Base-by-base conservation (phyloP, 2,329 filamentous ascomycete species). In the Penicillium hesseltinei region DNA sequence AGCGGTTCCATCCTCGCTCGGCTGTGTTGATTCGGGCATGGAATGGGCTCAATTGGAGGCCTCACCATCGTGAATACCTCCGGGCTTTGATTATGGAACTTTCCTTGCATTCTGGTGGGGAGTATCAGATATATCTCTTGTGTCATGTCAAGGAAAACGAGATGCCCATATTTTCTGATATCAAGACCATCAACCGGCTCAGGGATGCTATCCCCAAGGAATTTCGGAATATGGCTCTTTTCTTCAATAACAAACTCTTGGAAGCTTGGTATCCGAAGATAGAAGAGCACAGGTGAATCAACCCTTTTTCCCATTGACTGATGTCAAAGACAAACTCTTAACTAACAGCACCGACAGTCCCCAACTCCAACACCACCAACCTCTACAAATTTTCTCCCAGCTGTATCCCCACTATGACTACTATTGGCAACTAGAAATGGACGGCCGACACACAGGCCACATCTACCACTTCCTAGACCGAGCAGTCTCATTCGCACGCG, bases 11-110 rank as follows among this genome's bases (percentile, higher is more conserved):
- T 54, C 43, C 66, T 15, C 66, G 90, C 23, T 93, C 90, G 0
- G 92, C 90, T 3, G 81, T 97, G 6, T 84, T 97, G 1, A 83
- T 97, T 25, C 84, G 92, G 25, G 88, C 89, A 49, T 96, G 90
- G 90, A 86, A 88, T 63, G 88, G 89, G 64, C 95, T 89, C 64
- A 67, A 84, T 9, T 97, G 91, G 81, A 86, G 86, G 10, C 84
- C 89, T 42, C 89, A 96, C 67, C 90, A 94, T 68, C 81, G 93
- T 48, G 85, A 92, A 73, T 91, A 91, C 67, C 75, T 97, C 36
- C 88, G 92, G 31, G 88, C 92, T 33, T 84, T 96, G 75, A 91
- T 97, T 68, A 84, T 88, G 23, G 92, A 97, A 72, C 78, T 92
- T 7, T 83, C 86, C 10, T 76, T 93, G 50, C 82, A 84, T 54